Evolutionary conservation across 164 flowering plant species (phyloP).

Genomic region (Piper longum): DNA sequence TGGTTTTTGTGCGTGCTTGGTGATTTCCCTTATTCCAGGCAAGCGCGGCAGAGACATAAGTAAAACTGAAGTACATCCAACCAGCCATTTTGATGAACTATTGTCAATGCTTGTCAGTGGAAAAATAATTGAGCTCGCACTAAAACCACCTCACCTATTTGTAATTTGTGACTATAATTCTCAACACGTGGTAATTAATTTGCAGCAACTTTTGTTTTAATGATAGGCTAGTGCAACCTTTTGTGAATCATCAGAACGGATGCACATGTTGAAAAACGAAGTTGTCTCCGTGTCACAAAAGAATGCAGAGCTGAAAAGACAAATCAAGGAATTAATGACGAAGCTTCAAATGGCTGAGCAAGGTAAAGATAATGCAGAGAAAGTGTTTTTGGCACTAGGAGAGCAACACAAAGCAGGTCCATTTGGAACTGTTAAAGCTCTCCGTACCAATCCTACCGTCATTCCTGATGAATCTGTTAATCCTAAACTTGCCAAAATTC

Average conservation of each 20-base stretch:
- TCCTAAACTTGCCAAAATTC: conserved; percentile 63
- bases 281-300: conserved; percentile 31
- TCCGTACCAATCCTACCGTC: conserved; percentile 68
- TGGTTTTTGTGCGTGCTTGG: too few relatives aligned
- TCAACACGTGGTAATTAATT: neutral
- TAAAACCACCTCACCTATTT: too few relatives aligned
- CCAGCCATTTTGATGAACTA: too few relatives aligned
- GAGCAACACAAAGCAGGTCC: conserved; percentile 63
- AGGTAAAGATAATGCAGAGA: conserved; percentile 42
- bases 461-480: conserved; percentile 73
- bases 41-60: too few relatives aligned
- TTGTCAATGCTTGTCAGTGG: neutral
- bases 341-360: conserved; percentile 61
- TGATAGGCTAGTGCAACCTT: conserved; percentile 16
- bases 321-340: conserved; percentile 10
- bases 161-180: neutral
- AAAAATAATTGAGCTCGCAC: neutral
- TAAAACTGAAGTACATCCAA: too few relatives aligned
- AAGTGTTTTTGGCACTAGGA: conserved; percentile 37
- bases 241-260: conserved; percentile 53
- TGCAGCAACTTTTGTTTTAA: neutral
- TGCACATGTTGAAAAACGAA: conserved; percentile 42
- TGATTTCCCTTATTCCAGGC: too few relatives aligned
- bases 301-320: conserved; percentile 25
- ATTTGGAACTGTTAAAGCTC: conserved; percentile 78